Percentiles rank a stretch among this genome's conserved stretches.
phyloP scores from a whole-genome alignment of 495 filamentous ascomycete genomes.

The Talaromyces proteolyticus region DNA sequence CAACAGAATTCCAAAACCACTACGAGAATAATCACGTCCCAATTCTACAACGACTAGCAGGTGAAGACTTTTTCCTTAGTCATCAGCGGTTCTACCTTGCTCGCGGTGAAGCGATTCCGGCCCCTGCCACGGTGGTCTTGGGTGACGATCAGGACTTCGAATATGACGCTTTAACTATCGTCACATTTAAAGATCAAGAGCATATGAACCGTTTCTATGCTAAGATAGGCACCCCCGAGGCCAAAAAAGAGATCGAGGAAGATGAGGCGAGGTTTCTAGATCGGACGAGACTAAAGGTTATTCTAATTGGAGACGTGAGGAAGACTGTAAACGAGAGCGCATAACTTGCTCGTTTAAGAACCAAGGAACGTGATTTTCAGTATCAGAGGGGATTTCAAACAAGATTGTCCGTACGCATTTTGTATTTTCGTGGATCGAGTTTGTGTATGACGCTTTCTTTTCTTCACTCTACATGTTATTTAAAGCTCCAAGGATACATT shows the following conservation, averaged over 20 bases:
- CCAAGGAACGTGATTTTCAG: too few relatives aligned
- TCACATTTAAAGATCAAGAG: slow-evolving; percentile 19
- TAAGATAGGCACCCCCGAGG: slow-evolving; percentile 8
- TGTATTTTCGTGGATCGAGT: too few relatives aligned
- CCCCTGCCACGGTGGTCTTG: slow-evolving; percentile 15
- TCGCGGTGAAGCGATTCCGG: slow-evolving; percentile 10
- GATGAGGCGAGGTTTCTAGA: slow-evolving; percentile 23
- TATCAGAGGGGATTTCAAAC: too few relatives aligned
- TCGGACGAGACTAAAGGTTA: slow-evolving; percentile 10
- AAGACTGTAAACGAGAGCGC: neutral
- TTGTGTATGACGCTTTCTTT: too few relatives aligned
- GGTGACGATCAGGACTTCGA: slow-evolving; percentile 20
- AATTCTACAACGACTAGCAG: slow-evolving; percentile 17
- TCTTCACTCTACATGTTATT: too few relatives aligned
- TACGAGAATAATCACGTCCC: slow-evolving; percentile 24
- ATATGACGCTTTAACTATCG: slow-evolving; percentile 19
- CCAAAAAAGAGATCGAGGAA: slow-evolving; percentile 4
- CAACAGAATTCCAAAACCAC: slow-evolving; percentile 23
- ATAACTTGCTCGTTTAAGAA: too few relatives aligned
- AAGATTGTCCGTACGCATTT: too few relatives aligned
- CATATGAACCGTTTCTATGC: slow-evolving; percentile 15
- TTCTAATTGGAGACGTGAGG: slow-evolving; percentile 15
- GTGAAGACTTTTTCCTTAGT: slow-evolving; percentile 17
- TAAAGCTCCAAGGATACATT: too few relatives aligned
- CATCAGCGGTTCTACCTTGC: slow-evolving; percentile 24